These are phyloP conservation scores for Hymenoscyphus fraxineus DNA, from an alignment of 2,329 filamentous ascomycete species.

Conservation along the genomic window DNA sequence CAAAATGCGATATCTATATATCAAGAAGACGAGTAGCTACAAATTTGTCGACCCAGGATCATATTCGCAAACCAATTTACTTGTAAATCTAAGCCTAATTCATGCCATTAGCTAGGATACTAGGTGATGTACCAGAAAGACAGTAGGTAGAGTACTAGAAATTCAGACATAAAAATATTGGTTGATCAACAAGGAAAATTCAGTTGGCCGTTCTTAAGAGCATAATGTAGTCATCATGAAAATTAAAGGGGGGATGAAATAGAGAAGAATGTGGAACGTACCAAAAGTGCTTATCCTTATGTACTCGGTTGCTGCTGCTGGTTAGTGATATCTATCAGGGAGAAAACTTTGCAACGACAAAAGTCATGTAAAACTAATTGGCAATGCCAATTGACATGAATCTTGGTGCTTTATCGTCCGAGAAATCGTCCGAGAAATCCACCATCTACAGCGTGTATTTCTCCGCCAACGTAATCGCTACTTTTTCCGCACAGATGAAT, in stretches of 20 bases:
- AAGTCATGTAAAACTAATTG: background rate
- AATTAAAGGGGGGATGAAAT: background rate
- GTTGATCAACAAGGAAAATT: background rate
- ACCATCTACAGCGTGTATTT: constrained; percentile 18
- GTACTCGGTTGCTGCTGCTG: background rate
- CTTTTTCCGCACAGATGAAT: constrained; percentile 55
- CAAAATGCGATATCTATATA: too few relatives aligned
- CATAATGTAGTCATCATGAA: background rate
- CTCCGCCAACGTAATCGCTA: constrained; percentile 36
- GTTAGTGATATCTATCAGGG: background rate
- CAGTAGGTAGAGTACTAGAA: background rate
- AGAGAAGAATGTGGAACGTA: background rate
- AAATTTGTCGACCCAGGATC: too few relatives aligned
- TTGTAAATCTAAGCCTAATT: background rate
- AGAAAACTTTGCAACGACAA: background rate
- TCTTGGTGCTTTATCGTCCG: constrained; percentile 8
- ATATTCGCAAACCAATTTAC: too few relatives aligned
- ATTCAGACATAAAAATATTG: background rate
- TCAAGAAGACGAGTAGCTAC: too few relatives aligned
- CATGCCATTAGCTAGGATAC: background rate
- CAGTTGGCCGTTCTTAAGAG: constrained; percentile 3
- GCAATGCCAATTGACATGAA: background rate
- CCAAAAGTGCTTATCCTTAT: background rate
- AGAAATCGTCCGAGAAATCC: constrained; percentile 13
- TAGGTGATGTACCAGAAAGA: background rate